Conservation (phyloP, 768 basidiomycete species). For the Phylloporus arenicola region DNA sequence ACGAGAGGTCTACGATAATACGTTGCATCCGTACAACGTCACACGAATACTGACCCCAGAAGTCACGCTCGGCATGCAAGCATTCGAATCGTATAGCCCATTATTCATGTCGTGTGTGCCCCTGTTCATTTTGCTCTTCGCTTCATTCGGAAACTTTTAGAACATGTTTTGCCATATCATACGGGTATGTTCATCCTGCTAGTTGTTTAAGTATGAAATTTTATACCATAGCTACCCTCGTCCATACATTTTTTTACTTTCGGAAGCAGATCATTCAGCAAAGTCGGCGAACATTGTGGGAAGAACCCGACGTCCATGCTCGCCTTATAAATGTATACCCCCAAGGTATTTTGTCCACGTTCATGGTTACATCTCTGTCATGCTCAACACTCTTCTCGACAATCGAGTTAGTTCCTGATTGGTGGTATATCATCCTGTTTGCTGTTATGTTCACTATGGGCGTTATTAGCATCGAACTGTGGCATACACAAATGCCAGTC, state of each 20-base stretch:
- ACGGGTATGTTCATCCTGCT: slow-evolving; percentile 20
- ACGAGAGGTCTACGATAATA: slow-evolving; percentile 58
- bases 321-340: slow-evolving; percentile 72
- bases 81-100: slow-evolving; percentile 53
- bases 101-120: slow-evolving; percentile 46
- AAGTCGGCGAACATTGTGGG: slow-evolving; percentile 60
- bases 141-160: slow-evolving; percentile 9
- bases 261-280: slow-evolving; percentile 76
- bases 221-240: slow-evolving; percentile 20
- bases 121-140: neutral
- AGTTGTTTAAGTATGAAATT: neutral
- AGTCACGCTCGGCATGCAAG: slow-evolving; percentile 47
- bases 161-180: slow-evolving; percentile 25
- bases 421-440: slow-evolving; percentile 78
- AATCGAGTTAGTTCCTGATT: slow-evolving; percentile 57
- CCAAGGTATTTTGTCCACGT: slow-evolving; percentile 26
- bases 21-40: slow-evolving; percentile 51
- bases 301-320: slow-evolving; percentile 82
- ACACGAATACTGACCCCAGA: slow-evolving; percentile 48
- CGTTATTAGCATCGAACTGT: slow-evolving; percentile 63
- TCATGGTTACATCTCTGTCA: neutral
- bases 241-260: slow-evolving; percentile 52
- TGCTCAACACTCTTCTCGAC: neutral
- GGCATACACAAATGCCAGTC: slow-evolving; percentile 69
- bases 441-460: slow-evolving; percentile 66